Percentiles rank a stretch among this genome's conserved stretches.
Evolutionary conservation across 75 land plant genomes (phyloP).

Genomic region (Azolla pinnata): DNA sequence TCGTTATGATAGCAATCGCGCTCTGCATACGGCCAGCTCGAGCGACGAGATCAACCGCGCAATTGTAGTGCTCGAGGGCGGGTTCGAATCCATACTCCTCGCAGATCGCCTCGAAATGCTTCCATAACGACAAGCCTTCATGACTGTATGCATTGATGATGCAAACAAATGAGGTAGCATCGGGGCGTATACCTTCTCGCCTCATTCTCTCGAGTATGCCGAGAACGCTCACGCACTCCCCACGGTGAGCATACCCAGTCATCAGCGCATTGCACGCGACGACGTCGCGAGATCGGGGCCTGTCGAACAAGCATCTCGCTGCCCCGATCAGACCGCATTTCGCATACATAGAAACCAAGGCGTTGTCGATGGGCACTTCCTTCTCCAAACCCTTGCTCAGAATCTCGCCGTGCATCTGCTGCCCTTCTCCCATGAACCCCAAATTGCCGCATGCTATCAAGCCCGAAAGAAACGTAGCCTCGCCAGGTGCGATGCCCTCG

Average conservation of each 20-base stretch:
- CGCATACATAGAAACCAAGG: constrained; percentile 9
- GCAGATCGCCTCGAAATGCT: neutral
- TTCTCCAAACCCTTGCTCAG: neutral
- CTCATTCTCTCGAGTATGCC: neutral
- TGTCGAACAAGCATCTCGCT: constrained; percentile 4
- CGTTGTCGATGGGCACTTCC: constrained; percentile 1
- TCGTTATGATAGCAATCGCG: constrained; percentile 6
- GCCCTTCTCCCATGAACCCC: neutral
- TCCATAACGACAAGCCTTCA: neutral
- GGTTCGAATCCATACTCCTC: neutral
- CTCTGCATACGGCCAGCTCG: constrained; percentile 1
- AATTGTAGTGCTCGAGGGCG: neutral
- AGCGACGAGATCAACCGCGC: constrained; percentile 1
- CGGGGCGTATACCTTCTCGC: neutral
- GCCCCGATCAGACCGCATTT: neutral
- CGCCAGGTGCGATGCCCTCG: constrained; percentile 5
- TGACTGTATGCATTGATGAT: constrained; percentile 1
- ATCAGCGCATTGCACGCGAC: neutral
- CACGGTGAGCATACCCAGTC: neutral
- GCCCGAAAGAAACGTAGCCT: neutral
- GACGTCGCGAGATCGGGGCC: neutral
- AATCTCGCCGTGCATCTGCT: constrained; percentile 1
- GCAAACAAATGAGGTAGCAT: neutral
- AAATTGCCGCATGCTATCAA: constrained; percentile 5
- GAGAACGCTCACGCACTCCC: neutral